Evolutionary conservation across 257 asterid species (phyloP).

Genomic region (Capsicum rhomboideum): DNA sequence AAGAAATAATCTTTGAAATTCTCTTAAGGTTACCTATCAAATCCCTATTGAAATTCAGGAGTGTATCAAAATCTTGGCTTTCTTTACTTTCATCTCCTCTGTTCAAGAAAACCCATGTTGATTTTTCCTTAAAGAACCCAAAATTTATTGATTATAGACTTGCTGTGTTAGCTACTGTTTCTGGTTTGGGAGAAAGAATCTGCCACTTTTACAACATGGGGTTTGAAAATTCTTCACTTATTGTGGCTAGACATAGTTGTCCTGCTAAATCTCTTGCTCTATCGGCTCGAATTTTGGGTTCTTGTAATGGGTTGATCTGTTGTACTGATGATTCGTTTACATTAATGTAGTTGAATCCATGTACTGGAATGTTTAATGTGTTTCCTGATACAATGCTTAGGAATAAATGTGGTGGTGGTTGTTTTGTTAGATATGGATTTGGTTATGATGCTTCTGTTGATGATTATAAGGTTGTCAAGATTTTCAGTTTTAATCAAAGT

Average conservation of each 20-base stretch:
- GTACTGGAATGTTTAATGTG: slow-evolving; percentile 21
- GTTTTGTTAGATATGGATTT: slow-evolving; percentile 25
- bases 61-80: slow-evolving; percentile 44
- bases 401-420: background rate
- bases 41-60: slow-evolving; percentile 35
- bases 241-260: background rate
- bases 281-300: slow-evolving; percentile 27
- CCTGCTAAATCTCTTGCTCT: background rate
- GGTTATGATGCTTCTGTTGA: slow-evolving; percentile 35
- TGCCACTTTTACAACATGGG: slow-evolving; percentile 23
- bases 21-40: slow-evolving; percentile 37
- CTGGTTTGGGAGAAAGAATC: background rate
- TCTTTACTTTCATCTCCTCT: slow-evolving; percentile 23
- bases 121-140: background rate
- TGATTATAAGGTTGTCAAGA: slow-evolving; percentile 32
- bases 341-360: slow-evolving; percentile 39
- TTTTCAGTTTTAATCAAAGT: background rate
- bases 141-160: background rate
- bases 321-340: slow-evolving; percentile 6
- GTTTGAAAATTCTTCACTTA: slow-evolving; percentile 11
- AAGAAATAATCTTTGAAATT: slow-evolving; percentile 46
- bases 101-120: slow-evolving; percentile 29
- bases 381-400: slow-evolving; percentile 26
- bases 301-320: slow-evolving; percentile 50
- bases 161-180: background rate